These are phyloP conservation scores for Lepidium africanum DNA, from an alignment of 345 rosid genomes.

Conservation along the genomic window DNA sequence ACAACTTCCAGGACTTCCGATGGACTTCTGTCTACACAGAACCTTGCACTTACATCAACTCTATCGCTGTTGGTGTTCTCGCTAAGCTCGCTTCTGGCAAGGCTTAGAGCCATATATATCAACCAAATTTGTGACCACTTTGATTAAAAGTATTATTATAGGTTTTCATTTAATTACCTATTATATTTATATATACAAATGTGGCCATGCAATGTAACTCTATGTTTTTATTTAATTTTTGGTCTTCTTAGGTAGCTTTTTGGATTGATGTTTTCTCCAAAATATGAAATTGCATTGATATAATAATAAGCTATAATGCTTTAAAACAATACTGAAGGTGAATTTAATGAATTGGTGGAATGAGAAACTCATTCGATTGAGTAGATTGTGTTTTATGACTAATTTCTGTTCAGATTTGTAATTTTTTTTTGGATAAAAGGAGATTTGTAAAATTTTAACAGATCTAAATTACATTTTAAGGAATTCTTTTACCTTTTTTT, in stretches of 20 bases:
- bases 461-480: no score
- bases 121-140: neutral
- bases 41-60: constrained; percentile 89
- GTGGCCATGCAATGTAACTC: constrained; percentile 16
- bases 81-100: constrained; percentile 54
- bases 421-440: no score
- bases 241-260: constrained; percentile 20
- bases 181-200: neutral
- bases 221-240: neutral
- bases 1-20: constrained; percentile 56
- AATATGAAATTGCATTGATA: constrained; percentile 2
- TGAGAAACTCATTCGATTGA: neutral
- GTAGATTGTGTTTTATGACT: neutral
- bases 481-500: no score
- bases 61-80: constrained; percentile 56
- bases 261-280: neutral
- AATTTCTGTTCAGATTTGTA: no score
- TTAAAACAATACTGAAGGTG: constrained; percentile 1
- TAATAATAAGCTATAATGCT: constrained; percentile 11
- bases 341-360: constrained; percentile 1
- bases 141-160: constrained; percentile 10
- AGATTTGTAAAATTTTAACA: neutral
- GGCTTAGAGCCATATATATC: constrained; percentile 4
- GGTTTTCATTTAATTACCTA: constrained; percentile 2
- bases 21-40: constrained; percentile 60